Conservation (phyloP, 78 protist species). For the Pigoraptor vietnamica region DNA sequence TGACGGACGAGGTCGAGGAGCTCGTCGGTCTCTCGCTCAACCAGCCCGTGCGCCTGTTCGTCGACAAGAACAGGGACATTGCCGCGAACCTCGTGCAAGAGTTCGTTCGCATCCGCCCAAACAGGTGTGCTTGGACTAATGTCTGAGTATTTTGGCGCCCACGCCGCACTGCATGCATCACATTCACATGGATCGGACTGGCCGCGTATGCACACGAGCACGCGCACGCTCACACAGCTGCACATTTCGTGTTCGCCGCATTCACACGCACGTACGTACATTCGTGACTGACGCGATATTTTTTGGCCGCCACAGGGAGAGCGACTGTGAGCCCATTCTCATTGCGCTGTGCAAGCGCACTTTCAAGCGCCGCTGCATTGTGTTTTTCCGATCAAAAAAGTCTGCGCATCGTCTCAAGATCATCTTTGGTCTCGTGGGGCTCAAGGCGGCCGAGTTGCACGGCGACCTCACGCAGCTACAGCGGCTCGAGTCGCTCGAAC, state of each 20-base stretch:
- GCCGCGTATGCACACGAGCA: no score
- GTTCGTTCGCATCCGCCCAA: conserved; percentile 8
- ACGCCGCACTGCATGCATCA: no score
- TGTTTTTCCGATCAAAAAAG: conserved; percentile 28
- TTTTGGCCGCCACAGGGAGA: conserved; percentile 23
- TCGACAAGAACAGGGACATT: conserved; percentile 17
- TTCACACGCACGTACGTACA: no score
- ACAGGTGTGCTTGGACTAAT: neutral
- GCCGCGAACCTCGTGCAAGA: conserved; percentile 8
- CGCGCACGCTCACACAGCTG: no score
- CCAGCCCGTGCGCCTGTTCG: conserved; percentile 21
- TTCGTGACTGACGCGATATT: no score
- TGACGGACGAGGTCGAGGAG: conserved; percentile 62
- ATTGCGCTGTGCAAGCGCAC: conserved; percentile 21
- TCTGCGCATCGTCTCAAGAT: conserved; percentile 24
- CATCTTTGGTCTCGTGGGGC: conserved; percentile 36
- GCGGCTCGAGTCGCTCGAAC: conserved; percentile 35
- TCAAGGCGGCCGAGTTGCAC: conserved; percentile 52
- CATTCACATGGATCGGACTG: no score
- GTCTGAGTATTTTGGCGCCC: neutral
- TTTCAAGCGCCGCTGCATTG: conserved; percentile 11
- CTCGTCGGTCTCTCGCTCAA: conserved; percentile 17
- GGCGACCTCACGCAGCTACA: conserved; percentile 39
- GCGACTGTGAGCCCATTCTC: conserved; percentile 23
- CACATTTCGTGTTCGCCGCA: neutral